phyloP scores from a whole-genome alignment of 768 basidiomycete genomes.

The Tricholoma furcatifolium region DNA sequence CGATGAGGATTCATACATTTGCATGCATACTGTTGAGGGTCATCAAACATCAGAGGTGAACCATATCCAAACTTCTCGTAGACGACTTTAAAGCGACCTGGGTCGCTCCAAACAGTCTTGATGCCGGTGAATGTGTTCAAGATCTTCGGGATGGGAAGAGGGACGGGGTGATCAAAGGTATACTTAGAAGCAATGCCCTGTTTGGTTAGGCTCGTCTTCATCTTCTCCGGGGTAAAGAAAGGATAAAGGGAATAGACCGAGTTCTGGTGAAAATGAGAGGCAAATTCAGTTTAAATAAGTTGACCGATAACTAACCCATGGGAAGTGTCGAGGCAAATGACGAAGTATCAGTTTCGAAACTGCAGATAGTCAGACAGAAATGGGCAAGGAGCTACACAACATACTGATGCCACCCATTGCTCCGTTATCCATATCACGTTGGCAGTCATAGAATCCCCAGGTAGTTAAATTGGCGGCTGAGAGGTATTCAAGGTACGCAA shows the following conservation, averaged over 20 bases:
- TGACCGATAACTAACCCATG: slow-evolving; percentile 6
- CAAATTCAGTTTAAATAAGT: neutral
- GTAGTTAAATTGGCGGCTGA: slow-evolving; percentile 44
- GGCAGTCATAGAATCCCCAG: slow-evolving; percentile 52
- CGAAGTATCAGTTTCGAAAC: slow-evolving; percentile 18
- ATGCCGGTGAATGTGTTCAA: slow-evolving; percentile 34
- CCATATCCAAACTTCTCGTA: slow-evolving; percentile 41
- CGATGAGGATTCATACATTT: slow-evolving; percentile 7
- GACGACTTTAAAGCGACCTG: slow-evolving; percentile 31
- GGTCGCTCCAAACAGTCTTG: slow-evolving; percentile 31
- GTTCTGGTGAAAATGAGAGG: slow-evolving; percentile 1
- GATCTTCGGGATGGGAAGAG: slow-evolving; percentile 25
- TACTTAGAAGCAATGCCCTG: slow-evolving; percentile 39
- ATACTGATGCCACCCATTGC: slow-evolving; percentile 18
- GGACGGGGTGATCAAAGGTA: slow-evolving; percentile 36
- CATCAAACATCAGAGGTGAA: slow-evolving; percentile 38
- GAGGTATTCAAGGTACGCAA: neutral
- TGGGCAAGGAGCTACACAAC: neutral
- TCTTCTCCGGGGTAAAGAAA: slow-evolving; percentile 46
- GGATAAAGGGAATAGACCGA: slow-evolving; percentile 14
- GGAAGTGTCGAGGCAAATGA: slow-evolving; percentile 16
- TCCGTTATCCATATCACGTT: slow-evolving; percentile 32
- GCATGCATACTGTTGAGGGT: slow-evolving; percentile 22
- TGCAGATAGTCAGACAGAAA: neutral
- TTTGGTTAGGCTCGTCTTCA: slow-evolving; percentile 32